Base-by-base conservation (phyloP, 257 asterid species). In the Rubia yunnanensis region DNA sequence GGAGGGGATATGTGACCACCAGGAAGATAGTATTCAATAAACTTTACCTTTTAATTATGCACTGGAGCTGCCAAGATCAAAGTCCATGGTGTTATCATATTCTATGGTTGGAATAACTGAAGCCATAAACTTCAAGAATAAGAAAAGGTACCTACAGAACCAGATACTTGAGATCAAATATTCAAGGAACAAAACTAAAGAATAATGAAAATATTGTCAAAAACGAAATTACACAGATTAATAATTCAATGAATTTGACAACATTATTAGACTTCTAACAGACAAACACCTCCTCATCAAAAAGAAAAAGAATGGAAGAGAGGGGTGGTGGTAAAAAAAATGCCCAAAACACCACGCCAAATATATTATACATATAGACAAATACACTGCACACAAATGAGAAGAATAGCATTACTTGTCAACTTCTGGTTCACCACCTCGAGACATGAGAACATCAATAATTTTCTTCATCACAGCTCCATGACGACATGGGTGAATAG, bases 381-480 rank as follows among this genome's bases (percentile, higher is more conserved):
- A 50, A 17, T 26, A 18, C 41, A 2, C n/a, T 38, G 59, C 15
- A 28, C 26, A 36, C 17, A 59, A 28, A 32, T 63, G 74, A 53
- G 61, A 34, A 46, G 41, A 66, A 60, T 27, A 54, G 60, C 13
- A 63, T 67, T 85, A 92, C 97, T 89, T 89, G 91, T 92, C 97
- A 69, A 92, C 98, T 92, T 92, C 88, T 7, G 98, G 98, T 72
- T 89, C 97, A 58, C 86, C 98, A 72, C 96, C 96, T 69, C 95
- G 81, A 65, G 92, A 87, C 98, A 89, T 85, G 55, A 92, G 76
- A 69, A 92, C 91, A 81, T 92, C 98, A 63, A 92, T 92, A 46
- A 92, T 88, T 81, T 94, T 94, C 85, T 94, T 94, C 99, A 94
- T 94, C 63, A 94, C 99, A 78, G 99, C 99, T 68, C 99, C 99